Evolutionary conservation across 2,329 filamentous ascomycete genomes (phyloP), one percentile per base, ranked within the genome.

Genomic region (Penicillium expansum): DNA sequence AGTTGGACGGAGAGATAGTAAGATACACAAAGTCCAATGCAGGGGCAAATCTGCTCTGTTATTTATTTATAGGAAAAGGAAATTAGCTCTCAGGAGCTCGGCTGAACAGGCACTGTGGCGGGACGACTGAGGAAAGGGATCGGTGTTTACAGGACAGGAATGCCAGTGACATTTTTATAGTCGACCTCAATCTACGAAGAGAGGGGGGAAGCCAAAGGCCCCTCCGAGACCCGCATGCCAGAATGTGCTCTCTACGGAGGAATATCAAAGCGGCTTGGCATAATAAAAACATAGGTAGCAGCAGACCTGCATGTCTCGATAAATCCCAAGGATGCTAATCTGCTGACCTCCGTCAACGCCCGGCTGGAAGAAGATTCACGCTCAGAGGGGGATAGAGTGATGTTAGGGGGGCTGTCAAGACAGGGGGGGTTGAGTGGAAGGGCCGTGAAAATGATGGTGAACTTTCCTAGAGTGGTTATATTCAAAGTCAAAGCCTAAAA

Each of bases 101-200:
- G 48, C 41, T 47, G 48, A 45, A 22, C 27, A 18, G 18, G 41
- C 42, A 49, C 35, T 50, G 57, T 55, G 56, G 53, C 42, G 37
- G 52, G 42, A 47, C 39, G 32, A 20, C 20, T 45, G 56, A 49
- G 57, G 42, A 57, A 58, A 58, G 55, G 39, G 63, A 67, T 65
- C 57, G 50, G 37, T 72, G 69, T 64, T 65, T 59, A 66, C 60
- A 35, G 62, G n/a, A 39, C 14, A 52, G 48, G 69, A 69, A 72
- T 72, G 65, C 52, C 52, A 64, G 62, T 52, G 52, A 62, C 55
- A 62, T 60, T 67, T 71, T 64, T 65, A 69, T 68, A 68, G 56
- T 61, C 54, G 48, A 67, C 54, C 52, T 54, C 61, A 65, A 65
- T 62, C 62, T 63, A 53, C 30, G 33, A 56, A 43, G 50, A 56